Percentiles rank a stretch among this genome's conserved stretches.
These are phyloP conservation scores for Buddleja alternifolia DNA, from an alignment of 257 asterid species.

Conservation along the genomic window DNA sequence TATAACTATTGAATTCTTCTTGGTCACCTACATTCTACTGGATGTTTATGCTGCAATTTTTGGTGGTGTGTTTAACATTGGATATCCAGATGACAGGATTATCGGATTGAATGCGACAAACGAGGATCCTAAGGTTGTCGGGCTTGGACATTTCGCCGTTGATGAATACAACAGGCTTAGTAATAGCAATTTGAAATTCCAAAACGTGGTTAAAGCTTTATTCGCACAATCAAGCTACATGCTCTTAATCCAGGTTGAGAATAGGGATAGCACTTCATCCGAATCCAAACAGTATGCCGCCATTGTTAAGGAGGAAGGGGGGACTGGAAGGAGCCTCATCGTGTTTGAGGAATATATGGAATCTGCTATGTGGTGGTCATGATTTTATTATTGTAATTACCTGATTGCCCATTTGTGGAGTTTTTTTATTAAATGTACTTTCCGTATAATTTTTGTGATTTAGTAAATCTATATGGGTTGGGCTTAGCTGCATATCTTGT, in stretches of 20 bases:
- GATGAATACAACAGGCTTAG: constrained; percentile 26
- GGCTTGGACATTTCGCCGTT: constrained; percentile 23
- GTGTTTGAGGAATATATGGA: constrained; percentile 5
- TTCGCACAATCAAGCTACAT: constrained; percentile 10
- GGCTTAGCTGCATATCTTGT: no score
- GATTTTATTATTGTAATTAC: no score
- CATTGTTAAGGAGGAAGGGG: constrained; percentile 6
- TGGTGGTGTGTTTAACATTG: not conserved
- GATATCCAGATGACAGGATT: not conserved
- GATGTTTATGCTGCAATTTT: constrained; percentile 17
- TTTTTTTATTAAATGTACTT: no score
- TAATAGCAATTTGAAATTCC: not conserved
- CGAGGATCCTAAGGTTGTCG: constrained; percentile 22
- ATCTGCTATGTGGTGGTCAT: not conserved
- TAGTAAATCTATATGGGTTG: no score
- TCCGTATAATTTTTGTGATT: no score
- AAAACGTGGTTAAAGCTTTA: constrained; percentile 19
- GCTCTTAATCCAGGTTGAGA: constrained; percentile 23
- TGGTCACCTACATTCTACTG: constrained; percentile 18
- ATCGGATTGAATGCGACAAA: not conserved
- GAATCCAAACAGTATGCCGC: constrained; percentile 1
- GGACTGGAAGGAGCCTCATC: not conserved
- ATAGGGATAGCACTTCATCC: not conserved
- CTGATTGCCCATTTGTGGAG: no score
- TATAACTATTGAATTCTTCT: constrained; percentile 5